phyloP scores from a whole-genome alignment of 2,329 filamentous ascomycete species.

The Blastomyces parvus region DNA sequence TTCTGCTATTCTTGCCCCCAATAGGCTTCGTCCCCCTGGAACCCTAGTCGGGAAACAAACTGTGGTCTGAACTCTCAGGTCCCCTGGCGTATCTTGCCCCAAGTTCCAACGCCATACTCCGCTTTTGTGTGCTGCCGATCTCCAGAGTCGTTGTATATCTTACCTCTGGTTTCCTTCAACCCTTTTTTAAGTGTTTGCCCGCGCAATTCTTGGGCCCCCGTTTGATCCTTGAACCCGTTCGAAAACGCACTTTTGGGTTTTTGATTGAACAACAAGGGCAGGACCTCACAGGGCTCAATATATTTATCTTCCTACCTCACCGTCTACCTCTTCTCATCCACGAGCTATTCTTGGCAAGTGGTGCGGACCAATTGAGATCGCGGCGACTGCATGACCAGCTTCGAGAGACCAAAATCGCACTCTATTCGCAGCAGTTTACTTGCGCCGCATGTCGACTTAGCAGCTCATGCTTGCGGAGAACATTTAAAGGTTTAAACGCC shows the following conservation, averaged over 20 bases:
- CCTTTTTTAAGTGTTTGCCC: neutral
- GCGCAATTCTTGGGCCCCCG: neutral
- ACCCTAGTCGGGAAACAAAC: constrained; percentile 4
- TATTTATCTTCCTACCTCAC: neutral
- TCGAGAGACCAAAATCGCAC: neutral
- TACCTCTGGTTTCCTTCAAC: constrained; percentile 3
- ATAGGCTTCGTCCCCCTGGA: neutral
- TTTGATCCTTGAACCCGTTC: neutral
- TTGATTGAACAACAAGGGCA: neutral
- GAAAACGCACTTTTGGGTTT: neutral
- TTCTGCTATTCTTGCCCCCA: neutral
- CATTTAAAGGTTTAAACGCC: neutral
- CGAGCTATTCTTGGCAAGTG: neutral
- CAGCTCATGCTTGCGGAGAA: neutral
- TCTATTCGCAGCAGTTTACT: neutral
- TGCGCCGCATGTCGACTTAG: neutral
- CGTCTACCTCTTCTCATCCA: neutral
- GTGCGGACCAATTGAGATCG: neutral
- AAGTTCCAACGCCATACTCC: neutral
- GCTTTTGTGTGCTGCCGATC: constrained; percentile 7
- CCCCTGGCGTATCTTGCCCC: constrained; percentile 3
- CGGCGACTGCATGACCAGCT: neutral
- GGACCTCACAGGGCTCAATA: neutral
- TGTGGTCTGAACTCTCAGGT: constrained; percentile 5
- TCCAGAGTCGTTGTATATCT: constrained; percentile 5